Percentiles rank a stretch among this genome's conserved stretches.
Conservation (phyloP, 352 stramenopile species). For the Phytophthora pisi region DNA sequence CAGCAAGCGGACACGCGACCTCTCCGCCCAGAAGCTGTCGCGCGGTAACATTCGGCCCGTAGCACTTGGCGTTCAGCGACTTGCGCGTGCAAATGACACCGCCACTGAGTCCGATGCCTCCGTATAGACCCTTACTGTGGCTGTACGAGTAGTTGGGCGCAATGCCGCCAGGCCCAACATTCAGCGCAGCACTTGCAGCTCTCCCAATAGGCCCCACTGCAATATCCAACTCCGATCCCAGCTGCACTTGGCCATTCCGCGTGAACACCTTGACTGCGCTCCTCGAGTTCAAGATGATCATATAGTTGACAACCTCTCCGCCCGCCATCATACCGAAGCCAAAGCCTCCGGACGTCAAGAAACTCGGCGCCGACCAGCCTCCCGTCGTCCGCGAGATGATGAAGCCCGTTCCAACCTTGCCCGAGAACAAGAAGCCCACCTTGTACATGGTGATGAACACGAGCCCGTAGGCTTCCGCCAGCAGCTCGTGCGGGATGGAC, state of each 20-base stretch:
- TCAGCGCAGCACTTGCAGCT: conserved; percentile 66
- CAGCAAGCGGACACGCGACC: conserved; percentile 61
- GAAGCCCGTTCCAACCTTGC: conserved; percentile 81
- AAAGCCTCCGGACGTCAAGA: conserved; percentile 70
- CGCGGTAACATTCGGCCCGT: conserved; percentile 63
- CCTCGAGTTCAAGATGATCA: conserved; percentile 78
- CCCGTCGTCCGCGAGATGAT: conserved; percentile 73
- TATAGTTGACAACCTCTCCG: conserved; percentile 82
- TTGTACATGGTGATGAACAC: conserved; percentile 88
- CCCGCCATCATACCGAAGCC: conserved; percentile 89
- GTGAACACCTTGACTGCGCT: conserved; percentile 83
- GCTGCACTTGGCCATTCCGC: conserved; percentile 74
- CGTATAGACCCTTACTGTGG: conserved; percentile 77
- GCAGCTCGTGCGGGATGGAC: conserved; percentile 78
- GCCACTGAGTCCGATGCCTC: conserved; percentile 70
- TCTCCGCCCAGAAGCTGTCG: conserved; percentile 74
- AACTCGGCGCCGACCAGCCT: conserved; percentile 78
- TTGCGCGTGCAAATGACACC: conserved; percentile 79
- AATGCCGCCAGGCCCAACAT: conserved; percentile 62
- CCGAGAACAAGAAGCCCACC: conserved; percentile 77
- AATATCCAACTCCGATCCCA: conserved; percentile 77
- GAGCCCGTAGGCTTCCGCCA: conserved; percentile 75
- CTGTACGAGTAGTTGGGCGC: conserved; percentile 86
- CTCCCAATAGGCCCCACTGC: conserved; percentile 72
- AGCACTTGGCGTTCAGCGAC: conserved; percentile 76